Evolutionary conservation across 1,284 basidiomycete genomes (phyloP), one percentile per base, ranked within the genome.

Genomic region (Singerocomus inundabilis): DNA sequence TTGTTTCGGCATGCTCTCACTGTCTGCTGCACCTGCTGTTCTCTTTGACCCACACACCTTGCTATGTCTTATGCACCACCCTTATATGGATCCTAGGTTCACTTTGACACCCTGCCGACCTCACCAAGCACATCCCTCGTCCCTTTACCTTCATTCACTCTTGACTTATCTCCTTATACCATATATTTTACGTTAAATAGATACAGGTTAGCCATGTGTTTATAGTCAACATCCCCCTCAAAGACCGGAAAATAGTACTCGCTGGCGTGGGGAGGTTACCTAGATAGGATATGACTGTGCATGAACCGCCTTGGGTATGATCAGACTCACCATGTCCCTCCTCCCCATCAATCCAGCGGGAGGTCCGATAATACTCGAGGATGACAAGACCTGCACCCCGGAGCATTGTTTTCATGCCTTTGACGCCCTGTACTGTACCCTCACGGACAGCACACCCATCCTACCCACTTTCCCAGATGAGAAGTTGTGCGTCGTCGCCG

Each of bases 321-420:
- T 49, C 45, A 56, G 41, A 24, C 8, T 26, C n/a, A 55, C 52
- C 56, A 81, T 80, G 79, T 77, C 78, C 56, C 70, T 74, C 69
- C 60, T 75, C 62, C 75, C 75, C 38, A 66, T 72, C 49, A 68
- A 75, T 64, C 75, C 75, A 54, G 66, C 67, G 57, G 67, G 63
- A 49, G 58, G 59, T 49, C 50, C 38, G 54, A 55, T 61, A 58
- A 45, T 56, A 57, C 67, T 68, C 49, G 66, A 70, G 54, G 69
- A 66, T 37, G 66, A 67, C 57, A 64, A 76, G 49, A 71, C 74
- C 56, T 91, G 88, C 72, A 75, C 69, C 10, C 78, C 76, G 32
- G 82, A 88, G 58, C 88, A 91, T 64, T 88, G 85, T 63, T 90
- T 80, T 63, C 78, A 88, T 66, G 85, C 86, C 42, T 92, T 91